Evolutionary conservation across 2,329 filamentous ascomycete species (phyloP).

Genomic region (Dothidotthia symphoricarpi): DNA sequence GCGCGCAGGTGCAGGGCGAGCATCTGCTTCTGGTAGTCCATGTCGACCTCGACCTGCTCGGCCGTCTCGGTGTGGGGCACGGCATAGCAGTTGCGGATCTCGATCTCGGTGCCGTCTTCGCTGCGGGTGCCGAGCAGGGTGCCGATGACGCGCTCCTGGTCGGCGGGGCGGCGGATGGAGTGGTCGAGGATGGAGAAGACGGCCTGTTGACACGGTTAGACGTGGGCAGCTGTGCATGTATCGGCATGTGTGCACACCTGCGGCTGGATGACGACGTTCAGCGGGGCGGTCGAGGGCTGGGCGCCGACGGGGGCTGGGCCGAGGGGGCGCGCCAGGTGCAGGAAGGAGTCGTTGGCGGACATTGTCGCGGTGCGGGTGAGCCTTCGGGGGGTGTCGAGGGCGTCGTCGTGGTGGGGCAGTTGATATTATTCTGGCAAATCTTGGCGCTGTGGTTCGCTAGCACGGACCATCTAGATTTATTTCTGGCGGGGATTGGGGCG

Average conservation of each 20-base stretch:
- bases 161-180: conserved; percentile 84
- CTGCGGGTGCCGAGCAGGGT: conserved; percentile 89
- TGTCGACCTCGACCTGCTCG: conserved; percentile 98
- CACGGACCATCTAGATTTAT: conserved; percentile 28
- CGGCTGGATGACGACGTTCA: conserved; percentile 92
- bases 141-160: conserved; percentile 94
- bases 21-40: conserved; percentile 99
- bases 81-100: conserved; percentile 94
- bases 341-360: conserved; percentile 81
- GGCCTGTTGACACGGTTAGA: conserved; percentile 45
- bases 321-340: conserved; percentile 90
- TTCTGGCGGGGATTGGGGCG: conserved; percentile 15
- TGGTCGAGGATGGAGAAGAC: conserved; percentile 77
- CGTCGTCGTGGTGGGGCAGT: conserved; percentile 19
- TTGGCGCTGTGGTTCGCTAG: conserved; percentile 33
- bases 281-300: conserved; percentile 82
- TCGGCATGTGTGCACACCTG: conserved; percentile 62
- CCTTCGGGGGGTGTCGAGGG: conserved; percentile 15
- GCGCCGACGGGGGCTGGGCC: conserved; percentile 76
- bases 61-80: conserved; percentile 98
- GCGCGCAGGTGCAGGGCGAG: conserved; percentile 90
- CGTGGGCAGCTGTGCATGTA: conserved; percentile 2
- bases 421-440: conserved; percentile 35
- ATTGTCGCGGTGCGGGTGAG: conserved; percentile 54
- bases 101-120: conserved; percentile 95